Evolutionary conservation across 2,329 filamentous ascomycete species (phyloP).

Genomic region (Graphilbum fragrans): DNA sequence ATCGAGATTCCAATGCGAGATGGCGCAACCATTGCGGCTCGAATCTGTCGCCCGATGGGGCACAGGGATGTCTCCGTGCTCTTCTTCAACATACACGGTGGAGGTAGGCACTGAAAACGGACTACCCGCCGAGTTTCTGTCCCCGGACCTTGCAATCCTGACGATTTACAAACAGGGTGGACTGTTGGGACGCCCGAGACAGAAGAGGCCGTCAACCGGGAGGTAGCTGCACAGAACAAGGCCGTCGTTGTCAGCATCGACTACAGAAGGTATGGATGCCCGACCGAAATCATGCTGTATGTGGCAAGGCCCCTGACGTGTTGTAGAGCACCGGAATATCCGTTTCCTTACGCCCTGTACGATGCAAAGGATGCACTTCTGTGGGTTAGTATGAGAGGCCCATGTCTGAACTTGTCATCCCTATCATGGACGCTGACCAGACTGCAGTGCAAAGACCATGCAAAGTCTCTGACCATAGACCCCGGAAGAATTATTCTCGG

Average conservation of each 20-base stretch:
- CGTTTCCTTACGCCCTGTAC: slow-evolving; percentile 9
- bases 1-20: slow-evolving; percentile 1
- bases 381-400: slow-evolving; percentile 2
- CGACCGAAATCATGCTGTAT: no score
- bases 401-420: background rate
- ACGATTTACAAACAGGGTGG: slow-evolving; percentile 8
- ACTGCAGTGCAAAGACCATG: slow-evolving; percentile 1
- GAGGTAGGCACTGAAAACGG: background rate
- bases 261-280: slow-evolving; percentile 5
- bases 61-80: background rate
- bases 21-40: background rate
- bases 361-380: slow-evolving; percentile 7
- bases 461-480: slow-evolving; percentile 4
- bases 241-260: slow-evolving; percentile 10
- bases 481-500: slow-evolving; percentile 6
- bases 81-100: slow-evolving; percentile 5
- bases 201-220: slow-evolving; percentile 7
- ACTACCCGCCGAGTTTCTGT: no score
- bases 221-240: slow-evolving; percentile 1
- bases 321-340: slow-evolving; percentile 10
- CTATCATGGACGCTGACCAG: background rate
- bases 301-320: no score
- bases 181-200: slow-evolving; percentile 8
- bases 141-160: no score
- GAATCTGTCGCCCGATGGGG: background rate